Percentiles rank a stretch among this genome's conserved stretches.
These are phyloP conservation scores for Pleomassaria siparia DNA, from an alignment of 2,329 filamentous ascomycete species.

Conservation along the genomic window DNA sequence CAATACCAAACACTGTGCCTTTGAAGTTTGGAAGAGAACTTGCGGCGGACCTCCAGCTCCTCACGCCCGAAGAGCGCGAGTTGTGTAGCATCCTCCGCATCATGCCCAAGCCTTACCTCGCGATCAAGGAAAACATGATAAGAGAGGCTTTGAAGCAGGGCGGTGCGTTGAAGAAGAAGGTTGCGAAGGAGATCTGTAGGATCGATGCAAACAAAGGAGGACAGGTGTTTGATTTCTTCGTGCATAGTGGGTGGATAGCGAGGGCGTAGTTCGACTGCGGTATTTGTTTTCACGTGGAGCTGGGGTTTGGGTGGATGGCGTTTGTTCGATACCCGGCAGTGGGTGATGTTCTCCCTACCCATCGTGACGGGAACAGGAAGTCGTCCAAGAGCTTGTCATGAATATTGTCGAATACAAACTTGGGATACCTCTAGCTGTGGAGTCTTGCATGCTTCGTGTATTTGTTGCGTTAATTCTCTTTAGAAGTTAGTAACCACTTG, in stretches of 20 bases:
- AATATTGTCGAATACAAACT: background rate
- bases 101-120: slow-evolving; percentile 91
- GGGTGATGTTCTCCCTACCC: background rate
- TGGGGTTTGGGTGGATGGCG: background rate
- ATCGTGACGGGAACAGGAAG: background rate
- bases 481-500: no score
- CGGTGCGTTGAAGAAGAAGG: slow-evolving; percentile 89
- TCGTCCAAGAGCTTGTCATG: background rate
- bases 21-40: slow-evolving; percentile 73
- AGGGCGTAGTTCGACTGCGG: slow-evolving; percentile 60
- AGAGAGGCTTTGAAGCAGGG: slow-evolving; percentile 89
- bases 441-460: no score
- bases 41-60: slow-evolving; percentile 78
- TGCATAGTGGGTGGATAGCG: slow-evolving; percentile 87
- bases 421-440: no score
- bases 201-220: slow-evolving; percentile 84
- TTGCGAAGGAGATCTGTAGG: slow-evolving; percentile 80
- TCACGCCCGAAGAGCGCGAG: slow-evolving; percentile 81
- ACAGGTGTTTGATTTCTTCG: slow-evolving; percentile 91
- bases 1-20: slow-evolving; percentile 63
- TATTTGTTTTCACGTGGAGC: background rate
- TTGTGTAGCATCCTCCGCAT: slow-evolving; percentile 82
- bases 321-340: slow-evolving; percentile 5
- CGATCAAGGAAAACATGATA: slow-evolving; percentile 90
- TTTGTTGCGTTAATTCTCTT: no score